Conservation (phyloP, 1,284 basidiomycete species). For the Microbotryomycetes sp. region DNA sequence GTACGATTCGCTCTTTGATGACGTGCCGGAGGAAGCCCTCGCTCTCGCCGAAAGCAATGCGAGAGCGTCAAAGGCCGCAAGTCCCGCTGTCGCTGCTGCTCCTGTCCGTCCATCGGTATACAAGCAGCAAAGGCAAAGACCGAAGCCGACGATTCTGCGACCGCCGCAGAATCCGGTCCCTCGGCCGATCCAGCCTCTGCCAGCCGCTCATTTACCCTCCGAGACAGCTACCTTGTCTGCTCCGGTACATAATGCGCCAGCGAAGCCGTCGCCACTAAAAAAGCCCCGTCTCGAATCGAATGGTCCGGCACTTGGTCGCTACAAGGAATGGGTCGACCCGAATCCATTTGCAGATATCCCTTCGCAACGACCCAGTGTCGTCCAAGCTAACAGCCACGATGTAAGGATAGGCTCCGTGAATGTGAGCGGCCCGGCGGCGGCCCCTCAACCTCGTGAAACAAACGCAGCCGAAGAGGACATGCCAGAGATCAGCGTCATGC, state of each 20-base stretch:
- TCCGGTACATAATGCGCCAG: too few species aligned
- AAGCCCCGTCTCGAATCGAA: not conserved
- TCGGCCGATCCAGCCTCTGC: not conserved
- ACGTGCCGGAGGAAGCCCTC: not conserved
- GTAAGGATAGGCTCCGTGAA: not conserved
- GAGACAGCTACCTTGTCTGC: too few species aligned
- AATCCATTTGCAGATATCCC: constrained; percentile 3
- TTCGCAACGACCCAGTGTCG: too few species aligned
- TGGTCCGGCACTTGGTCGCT: not conserved
- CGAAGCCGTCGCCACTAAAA: constrained; percentile 1
- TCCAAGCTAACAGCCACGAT: not conserved
- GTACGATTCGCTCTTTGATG: not conserved
- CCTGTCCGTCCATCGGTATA: too few species aligned
- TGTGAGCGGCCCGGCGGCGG: not conserved
- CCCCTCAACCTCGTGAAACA: not conserved
- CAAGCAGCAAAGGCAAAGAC: not conserved
- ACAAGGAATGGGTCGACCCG: constrained; percentile 7
- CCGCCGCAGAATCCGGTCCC: not conserved
- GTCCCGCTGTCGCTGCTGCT: too few species aligned
- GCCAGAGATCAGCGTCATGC: constrained; percentile 10
- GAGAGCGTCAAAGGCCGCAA: not conserved
- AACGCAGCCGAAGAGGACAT: constrained; percentile 16
- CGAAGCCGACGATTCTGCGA: not conserved
- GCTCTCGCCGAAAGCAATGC: not conserved
- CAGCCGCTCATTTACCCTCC: too few species aligned